Evolutionary conservation across 257 asterid genomes (phyloP).

Genomic region (Penstemon newberryi): DNA sequence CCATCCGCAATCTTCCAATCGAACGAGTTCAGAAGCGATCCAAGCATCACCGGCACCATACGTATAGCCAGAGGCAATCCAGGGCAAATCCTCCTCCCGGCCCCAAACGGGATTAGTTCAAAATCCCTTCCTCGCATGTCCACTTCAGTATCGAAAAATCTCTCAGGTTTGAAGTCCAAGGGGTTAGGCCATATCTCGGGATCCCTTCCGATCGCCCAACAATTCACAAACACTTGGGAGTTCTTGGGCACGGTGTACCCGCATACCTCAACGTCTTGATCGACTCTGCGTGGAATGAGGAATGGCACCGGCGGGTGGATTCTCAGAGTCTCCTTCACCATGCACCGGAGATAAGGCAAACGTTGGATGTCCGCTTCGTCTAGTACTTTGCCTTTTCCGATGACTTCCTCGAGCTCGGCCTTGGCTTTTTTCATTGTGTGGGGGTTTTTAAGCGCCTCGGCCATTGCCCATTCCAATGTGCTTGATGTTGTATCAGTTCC

Average conservation of each 20-base stretch:
- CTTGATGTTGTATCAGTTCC: constrained; percentile 67
- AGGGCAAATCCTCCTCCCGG: constrained; percentile 76
- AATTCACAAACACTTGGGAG: constrained; percentile 55
- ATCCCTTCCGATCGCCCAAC: constrained; percentile 73
- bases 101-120: constrained; percentile 76
- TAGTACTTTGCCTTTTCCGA: constrained; percentile 50
- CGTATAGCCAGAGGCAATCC: constrained; percentile 57
- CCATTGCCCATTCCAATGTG: constrained; percentile 86
- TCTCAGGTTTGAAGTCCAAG: constrained; percentile 60
- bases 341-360: constrained; percentile 49
- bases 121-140: constrained; percentile 63
- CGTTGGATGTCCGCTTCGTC: constrained; percentile 49
- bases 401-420: constrained; percentile 50
- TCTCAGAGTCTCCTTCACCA: constrained; percentile 58
- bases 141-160: constrained; percentile 46
- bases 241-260: constrained; percentile 55
- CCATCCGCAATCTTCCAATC: constrained; percentile 60
- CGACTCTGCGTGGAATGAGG: constrained; percentile 59
- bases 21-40: constrained; percentile 59
- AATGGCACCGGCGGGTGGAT: constrained; percentile 74
- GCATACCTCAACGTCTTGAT: constrained; percentile 42
- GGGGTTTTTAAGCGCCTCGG: constrained; percentile 62
- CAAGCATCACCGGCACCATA: constrained; percentile 59
- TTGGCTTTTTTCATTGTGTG: constrained; percentile 49
- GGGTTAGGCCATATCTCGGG: constrained; percentile 55